phyloP scores from a whole-genome alignment of 805 yeast species.

The Saccharomycopsis babjevae region DNA sequence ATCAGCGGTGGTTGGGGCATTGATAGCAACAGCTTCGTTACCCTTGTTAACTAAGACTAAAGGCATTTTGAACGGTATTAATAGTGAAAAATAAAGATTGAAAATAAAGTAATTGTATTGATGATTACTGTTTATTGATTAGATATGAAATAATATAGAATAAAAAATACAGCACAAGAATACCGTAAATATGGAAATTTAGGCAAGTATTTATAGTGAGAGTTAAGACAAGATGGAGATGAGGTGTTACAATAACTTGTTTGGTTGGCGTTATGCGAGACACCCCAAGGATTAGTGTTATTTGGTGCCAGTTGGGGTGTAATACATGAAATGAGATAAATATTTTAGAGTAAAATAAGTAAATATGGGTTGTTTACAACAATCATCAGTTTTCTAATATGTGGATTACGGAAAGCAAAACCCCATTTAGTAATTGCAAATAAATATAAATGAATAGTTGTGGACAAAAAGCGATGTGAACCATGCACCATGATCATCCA shows the following conservation, averaged over 20 bases:
- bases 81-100: not conserved
- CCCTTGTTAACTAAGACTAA: conserved; percentile 7
- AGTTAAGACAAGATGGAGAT: not conserved
- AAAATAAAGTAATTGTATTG: not conserved
- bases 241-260: no score
- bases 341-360: no score
- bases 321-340: no score
- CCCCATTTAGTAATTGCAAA: not conserved
- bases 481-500: not conserved
- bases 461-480: not conserved
- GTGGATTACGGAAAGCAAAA: not conserved
- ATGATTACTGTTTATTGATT: no score
- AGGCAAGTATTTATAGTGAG: not conserved
- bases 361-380: no score
- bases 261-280: no score
- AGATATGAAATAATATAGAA: no score
- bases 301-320: no score
- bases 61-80: conserved; percentile 2
- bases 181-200: not conserved
- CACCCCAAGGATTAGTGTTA: no score
- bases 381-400: no score
- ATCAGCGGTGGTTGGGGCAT: conserved; percentile 36
- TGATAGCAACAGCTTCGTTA: conserved; percentile 30
- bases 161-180: not conserved
- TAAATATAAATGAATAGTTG: not conserved